Evolutionary conservation across 2,329 filamentous ascomycete genomes (phyloP).

Genomic region (Salinomyces thailandicus): DNA sequence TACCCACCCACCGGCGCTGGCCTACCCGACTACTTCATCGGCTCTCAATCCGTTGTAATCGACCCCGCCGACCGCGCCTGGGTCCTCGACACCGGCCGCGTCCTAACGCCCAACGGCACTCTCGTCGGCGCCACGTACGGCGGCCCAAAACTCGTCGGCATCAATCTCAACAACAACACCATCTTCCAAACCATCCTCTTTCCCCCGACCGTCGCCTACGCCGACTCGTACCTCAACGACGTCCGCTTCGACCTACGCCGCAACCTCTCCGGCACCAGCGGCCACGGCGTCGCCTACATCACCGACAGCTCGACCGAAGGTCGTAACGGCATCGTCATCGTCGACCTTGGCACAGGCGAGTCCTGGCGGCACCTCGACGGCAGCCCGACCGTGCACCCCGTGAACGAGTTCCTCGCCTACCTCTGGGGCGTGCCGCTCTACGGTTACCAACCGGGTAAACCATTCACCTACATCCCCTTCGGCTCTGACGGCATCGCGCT

Average conservation of each 20-base stretch:
- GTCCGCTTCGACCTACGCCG: slow-evolving; percentile 43
- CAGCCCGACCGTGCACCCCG: slow-evolving; percentile 30
- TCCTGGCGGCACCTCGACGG: slow-evolving; percentile 42
- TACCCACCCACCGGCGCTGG: slow-evolving; percentile 36
- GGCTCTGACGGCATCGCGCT: slow-evolving; percentile 44
- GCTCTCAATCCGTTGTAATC: slow-evolving; percentile 43
- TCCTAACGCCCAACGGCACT: slow-evolving; percentile 32
- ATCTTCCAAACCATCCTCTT: slow-evolving; percentile 44
- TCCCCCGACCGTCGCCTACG: slow-evolving; percentile 35
- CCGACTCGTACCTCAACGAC: slow-evolving; percentile 45
- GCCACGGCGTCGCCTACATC: slow-evolving; percentile 43
- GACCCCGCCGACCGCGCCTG: slow-evolving; percentile 42
- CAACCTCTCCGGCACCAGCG: slow-evolving; percentile 28
- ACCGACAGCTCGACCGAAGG: slow-evolving; percentile 42
- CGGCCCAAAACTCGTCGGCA: slow-evolving; percentile 42
- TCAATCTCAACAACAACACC: slow-evolving; percentile 36
- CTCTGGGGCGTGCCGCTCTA: slow-evolving; percentile 42
- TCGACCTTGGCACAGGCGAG: slow-evolving; percentile 40
- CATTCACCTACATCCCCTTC: slow-evolving; percentile 31
- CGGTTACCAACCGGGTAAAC: slow-evolving; percentile 27
- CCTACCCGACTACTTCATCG: slow-evolving; percentile 40
- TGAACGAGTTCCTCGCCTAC: slow-evolving; percentile 38
- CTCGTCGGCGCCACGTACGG: slow-evolving; percentile 37
- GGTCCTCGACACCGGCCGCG: slow-evolving; percentile 45
- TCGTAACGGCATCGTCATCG: slow-evolving; percentile 40